Conservation (phyloP, 257 asterid genomes). For the Solanum gracilifrons region DNA sequence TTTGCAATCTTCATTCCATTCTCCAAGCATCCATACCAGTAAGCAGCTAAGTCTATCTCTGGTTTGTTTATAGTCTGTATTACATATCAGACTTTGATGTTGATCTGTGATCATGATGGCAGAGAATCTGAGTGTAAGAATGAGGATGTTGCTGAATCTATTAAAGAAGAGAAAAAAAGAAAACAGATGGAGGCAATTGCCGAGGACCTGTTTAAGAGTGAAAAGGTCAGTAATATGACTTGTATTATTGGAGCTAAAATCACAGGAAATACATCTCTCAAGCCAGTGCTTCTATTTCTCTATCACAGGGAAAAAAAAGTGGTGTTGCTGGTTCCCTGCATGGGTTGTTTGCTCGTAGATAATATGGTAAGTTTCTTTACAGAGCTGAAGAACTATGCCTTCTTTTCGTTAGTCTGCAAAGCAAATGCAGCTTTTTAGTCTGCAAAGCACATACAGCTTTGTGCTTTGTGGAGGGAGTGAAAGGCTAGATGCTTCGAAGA, state of each 20-base stretch:
- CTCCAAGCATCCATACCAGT: constrained; percentile 71
- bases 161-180: constrained; percentile 72
- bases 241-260: not conserved
- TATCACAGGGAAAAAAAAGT: not conserved
- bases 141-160: constrained; percentile 54
- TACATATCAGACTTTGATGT: not conserved
- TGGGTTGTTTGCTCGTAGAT: constrained; percentile 2
- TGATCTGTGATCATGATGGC: not conserved
- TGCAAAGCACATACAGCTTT: not conserved
- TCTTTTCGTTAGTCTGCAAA: not conserved
- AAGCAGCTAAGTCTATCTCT: constrained; percentile 10
- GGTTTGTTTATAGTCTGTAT: not conserved
- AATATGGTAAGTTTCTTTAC: not conserved
- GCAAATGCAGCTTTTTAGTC: not conserved
- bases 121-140: constrained; percentile 68
- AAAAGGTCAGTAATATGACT: constrained; percentile 40
- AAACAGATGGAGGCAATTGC: constrained; percentile 90
- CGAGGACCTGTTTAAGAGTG: constrained; percentile 75
- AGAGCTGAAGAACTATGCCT: not conserved
- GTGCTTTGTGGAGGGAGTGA: not conserved
- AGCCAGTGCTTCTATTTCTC: not conserved
- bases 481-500: not conserved
- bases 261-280: not conserved
- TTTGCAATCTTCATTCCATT: constrained; percentile 69
- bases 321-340: constrained; percentile 1